Percentiles rank a stretch among this genome's conserved stretches.
phyloP scores from a whole-genome alignment of 345 rosid species.

The Streptanthus diversifolius region DNA sequence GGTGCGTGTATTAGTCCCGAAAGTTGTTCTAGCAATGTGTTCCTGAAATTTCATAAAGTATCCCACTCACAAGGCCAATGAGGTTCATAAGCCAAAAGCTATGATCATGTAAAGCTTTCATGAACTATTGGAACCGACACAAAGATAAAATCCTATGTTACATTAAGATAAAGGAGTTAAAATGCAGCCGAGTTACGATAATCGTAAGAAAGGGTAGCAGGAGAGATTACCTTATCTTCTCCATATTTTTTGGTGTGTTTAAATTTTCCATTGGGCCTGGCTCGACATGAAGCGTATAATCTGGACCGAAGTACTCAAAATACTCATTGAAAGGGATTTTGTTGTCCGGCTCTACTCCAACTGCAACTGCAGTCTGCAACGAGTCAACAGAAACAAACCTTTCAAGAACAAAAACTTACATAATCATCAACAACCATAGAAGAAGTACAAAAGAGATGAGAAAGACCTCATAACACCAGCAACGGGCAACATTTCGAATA shows the following conservation, averaged over 20 bases:
- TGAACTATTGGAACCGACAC: not conserved
- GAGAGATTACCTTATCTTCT: conserved; percentile 68
- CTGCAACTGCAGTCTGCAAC: conserved; percentile 92
- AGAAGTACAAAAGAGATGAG: conserved; percentile 7
- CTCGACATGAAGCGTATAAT: conserved; percentile 86
- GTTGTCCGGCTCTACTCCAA: conserved; percentile 95
- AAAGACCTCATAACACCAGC: conserved; percentile 97
- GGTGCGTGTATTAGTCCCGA: conserved; percentile 36
- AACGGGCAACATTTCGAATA: conserved; percentile 94
- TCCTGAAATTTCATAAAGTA: conserved; percentile 31
- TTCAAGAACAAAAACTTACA: conserved; percentile 17
- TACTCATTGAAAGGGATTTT: conserved; percentile 89
- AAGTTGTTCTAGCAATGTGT: conserved; percentile 38
- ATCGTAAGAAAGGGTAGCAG: not conserved
- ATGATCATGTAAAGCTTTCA: conserved; percentile 6
- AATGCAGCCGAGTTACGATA: not conserved
- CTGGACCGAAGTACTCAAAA: conserved; percentile 94
- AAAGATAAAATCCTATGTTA: not conserved
- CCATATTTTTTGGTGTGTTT: conserved; percentile 76
- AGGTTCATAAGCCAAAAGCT: not conserved
- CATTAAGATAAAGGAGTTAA: not conserved
- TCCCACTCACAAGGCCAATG: not conserved
- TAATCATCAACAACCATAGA: not conserved
- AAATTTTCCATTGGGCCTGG: conserved; percentile 77
- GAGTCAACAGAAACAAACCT: conserved; percentile 18